Evolutionary conservation across 257 asterid species (phyloP).

Genomic region (Forsythia viridissima): DNA sequence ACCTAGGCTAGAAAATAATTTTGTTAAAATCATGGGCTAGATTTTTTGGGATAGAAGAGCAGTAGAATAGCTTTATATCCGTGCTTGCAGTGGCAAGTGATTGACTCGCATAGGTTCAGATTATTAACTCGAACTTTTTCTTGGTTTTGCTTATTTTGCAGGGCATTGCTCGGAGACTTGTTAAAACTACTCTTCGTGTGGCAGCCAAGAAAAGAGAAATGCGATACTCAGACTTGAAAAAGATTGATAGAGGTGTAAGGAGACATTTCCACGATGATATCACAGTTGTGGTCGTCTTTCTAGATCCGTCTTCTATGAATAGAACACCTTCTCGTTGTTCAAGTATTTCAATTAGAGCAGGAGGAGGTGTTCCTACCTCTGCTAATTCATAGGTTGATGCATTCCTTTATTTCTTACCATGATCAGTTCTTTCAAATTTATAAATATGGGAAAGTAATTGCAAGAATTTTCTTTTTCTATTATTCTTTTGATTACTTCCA

Average conservation of each 20-base stretch:
- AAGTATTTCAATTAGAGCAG: slow-evolving; percentile 53
- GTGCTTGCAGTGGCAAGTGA: background rate
- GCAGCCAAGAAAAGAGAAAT: slow-evolving; percentile 97
- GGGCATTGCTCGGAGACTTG: slow-evolving; percentile 81
- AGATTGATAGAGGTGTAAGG: slow-evolving; percentile 85
- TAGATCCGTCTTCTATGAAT: slow-evolving; percentile 46
- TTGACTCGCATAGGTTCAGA: background rate
- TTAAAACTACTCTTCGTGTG: slow-evolving; percentile 69
- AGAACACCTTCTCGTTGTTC: slow-evolving; percentile 29
- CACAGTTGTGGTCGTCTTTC: slow-evolving; percentile 71
- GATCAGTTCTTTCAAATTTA: slow-evolving; percentile 1
- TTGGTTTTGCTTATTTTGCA: slow-evolving; percentile 23
- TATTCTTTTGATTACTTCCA: background rate
- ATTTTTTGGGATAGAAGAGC: background rate
- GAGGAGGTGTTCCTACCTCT: slow-evolving; percentile 40
- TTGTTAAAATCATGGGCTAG: no score
- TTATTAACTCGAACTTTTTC: background rate
- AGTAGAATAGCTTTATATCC: background rate
- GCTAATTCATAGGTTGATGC: slow-evolving; percentile 27
- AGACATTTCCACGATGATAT: slow-evolving; percentile 98
- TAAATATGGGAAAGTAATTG: background rate
- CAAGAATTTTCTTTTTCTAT: background rate
- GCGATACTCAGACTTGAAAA: slow-evolving; percentile 86
- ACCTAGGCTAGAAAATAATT: background rate
- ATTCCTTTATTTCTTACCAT: background rate